Evolutionary conservation across 345 rosid genomes (phyloP), one percentile per base, ranked within the genome.

Genomic region (Brassica carinata): DNA sequence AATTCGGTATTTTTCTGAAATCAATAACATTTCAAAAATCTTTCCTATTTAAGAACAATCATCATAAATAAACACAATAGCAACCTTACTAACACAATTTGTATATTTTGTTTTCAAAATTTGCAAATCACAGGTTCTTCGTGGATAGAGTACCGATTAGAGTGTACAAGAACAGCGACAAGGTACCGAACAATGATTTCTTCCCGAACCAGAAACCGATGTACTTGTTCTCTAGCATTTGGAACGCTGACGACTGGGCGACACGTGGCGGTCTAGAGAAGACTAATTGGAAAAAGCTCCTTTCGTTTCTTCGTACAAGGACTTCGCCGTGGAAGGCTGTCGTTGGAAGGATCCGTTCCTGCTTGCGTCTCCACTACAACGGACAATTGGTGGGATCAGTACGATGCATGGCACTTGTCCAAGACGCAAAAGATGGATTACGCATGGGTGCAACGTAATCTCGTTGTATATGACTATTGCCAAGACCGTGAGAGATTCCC

Each of bases 241-340:
- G 99, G 98, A 93, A 93, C 79, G 99, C 98, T 0, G 99, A 96
- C 33, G 98, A 96, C 0, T 96, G 98, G 99, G 99, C 98, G 8
- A 96, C 99, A 2, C 83, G 97, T 61, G 98, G 99, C 0, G 99
- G 99, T 11, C 84, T 92, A 0, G 99, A 93, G 91, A 93, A 96
- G 81, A 96, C 99, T 0, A 85, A 96, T 77, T 92, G 99, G 99
- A 87, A 63, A 89, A 79, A 57, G 89, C 95, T 3, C 99, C 99
- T 0, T 96, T 96, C 64, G 97, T 92, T 33, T 96, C 99, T 0
- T 85, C 97, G 1, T 96, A 96, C 87, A 89, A 83, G 86, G 97
- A 92, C 62, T 96, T 93, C 84, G 87, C 87, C 34, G 93, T 92
- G 1, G 97, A 96, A 8, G 98, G 86, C 0, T 96, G 98, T 75